Evolutionary conservation across 1,284 basidiomycete species (phyloP).

Genomic region (Kwoniella shivajii): DNA sequence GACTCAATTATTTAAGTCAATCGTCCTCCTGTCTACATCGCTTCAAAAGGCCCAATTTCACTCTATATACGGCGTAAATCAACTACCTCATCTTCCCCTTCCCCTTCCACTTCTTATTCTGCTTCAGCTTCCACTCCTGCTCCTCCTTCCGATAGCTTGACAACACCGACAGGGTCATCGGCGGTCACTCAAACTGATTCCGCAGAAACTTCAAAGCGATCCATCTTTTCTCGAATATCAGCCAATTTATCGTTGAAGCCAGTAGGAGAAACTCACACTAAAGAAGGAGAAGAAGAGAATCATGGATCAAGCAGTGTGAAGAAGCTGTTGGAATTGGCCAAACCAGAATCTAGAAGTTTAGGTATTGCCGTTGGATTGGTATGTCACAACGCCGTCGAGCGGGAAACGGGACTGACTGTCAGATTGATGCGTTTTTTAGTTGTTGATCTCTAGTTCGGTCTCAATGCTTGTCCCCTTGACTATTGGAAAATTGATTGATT

Average conservation of each 20-base stretch:
- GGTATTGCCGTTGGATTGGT: slow-evolving; percentile 67
- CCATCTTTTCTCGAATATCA: slow-evolving; percentile 14
- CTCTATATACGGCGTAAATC: slow-evolving; percentile 1
- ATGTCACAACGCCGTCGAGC: slow-evolving; percentile 22
- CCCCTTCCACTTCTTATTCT: not conserved
- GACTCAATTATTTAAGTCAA: too few species aligned
- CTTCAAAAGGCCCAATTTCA: not conserved
- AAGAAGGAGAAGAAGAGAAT: slow-evolving; percentile 14
- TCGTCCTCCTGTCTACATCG: not conserved
- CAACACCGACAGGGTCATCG: not conserved
- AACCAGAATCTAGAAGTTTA: slow-evolving; percentile 74
- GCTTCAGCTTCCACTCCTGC: not conserved
- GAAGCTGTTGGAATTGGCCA: slow-evolving; percentile 74
- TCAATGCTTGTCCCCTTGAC: slow-evolving; percentile 90
- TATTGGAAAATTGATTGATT: slow-evolving; percentile 88
- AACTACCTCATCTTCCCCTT: not conserved
- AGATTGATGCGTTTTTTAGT: slow-evolving; percentile 21
- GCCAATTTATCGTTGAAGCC: slow-evolving; percentile 15
- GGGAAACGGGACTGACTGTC: not conserved
- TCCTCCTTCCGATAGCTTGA: not conserved
- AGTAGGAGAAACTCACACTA: slow-evolving; percentile 8
- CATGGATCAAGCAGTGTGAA: slow-evolving; percentile 54
- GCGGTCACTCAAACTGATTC: not conserved
- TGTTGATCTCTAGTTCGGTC: slow-evolving; percentile 60
- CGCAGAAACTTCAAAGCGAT: slow-evolving; percentile 2